phyloP scores from a whole-genome alignment of 768 basidiomycete genomes.

The Filobasidium wieringae region DNA sequence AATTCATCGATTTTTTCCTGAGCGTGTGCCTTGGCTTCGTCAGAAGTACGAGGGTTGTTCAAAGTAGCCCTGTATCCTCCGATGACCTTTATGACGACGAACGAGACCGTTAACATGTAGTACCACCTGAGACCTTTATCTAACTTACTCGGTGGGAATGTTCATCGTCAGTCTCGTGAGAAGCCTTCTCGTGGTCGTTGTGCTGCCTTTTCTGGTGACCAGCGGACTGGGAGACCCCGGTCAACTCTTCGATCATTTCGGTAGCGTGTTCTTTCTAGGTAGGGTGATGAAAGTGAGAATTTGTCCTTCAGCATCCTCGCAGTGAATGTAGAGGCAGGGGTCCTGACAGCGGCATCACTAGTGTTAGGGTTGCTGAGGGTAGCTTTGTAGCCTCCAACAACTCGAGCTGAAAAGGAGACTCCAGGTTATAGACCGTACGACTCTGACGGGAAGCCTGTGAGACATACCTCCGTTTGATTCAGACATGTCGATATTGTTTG shows the following conservation, averaged over 20 bases:
- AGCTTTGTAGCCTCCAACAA: constrained; percentile 40
- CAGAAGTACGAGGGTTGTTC: constrained; percentile 29
- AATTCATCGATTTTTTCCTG: neutral
- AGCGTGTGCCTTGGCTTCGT: constrained; percentile 35
- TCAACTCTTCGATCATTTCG: neutral
- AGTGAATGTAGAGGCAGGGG: no score
- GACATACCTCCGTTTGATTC: no score
- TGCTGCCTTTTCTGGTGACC: neutral
- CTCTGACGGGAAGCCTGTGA: no score
- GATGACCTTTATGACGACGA: no score
- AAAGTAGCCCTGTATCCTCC: constrained; percentile 36
- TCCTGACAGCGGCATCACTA: constrained; percentile 24
- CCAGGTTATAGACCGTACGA: no score
- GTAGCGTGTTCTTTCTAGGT: neutral
- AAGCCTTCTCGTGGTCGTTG: neutral
- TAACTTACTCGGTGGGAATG: neutral
- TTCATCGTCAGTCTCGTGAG: neutral
- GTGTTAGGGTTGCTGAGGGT: constrained; percentile 32
- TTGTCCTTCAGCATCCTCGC: no score
- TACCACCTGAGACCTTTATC: neutral
- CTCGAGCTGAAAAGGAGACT: no score
- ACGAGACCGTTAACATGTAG: no score
- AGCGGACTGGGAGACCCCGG: neutral
- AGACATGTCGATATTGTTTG: no score
- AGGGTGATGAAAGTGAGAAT: neutral